Evolutionary conservation across 148 eudicot species (phyloP), one percentile per base, ranked within the genome.

Genomic region (Camellia sinensis): DNA sequence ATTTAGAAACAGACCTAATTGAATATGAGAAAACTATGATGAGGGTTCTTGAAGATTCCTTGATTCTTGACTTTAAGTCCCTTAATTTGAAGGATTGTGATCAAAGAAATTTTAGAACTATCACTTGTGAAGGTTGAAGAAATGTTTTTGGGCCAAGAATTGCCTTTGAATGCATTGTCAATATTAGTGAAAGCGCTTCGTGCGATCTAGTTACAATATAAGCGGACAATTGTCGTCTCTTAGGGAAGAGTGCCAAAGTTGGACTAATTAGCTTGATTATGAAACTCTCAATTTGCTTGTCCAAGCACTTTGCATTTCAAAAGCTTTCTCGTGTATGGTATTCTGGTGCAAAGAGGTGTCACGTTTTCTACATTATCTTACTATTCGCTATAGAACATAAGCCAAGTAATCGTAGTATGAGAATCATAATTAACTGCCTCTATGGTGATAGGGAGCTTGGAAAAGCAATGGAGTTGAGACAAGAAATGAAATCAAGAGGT

Each of bases 371-470:
- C 73, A 79, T 59, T 86, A 86, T 83, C 77, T 91, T 71, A 80
- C 66, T 14, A 59, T 56, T 56, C 88, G 21, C 69, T 22, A 75
- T 79, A 79, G 91, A 76, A 52, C 59, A 86, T 40, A 89, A 21
- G 61, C 92, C 94, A 22, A 87, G 84, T 84, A 89, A 86, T 69
- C 91, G 92, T 40, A 85, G 84, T 86, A 50, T 92, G 37, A 83
- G 94, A 77, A 83, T 71, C 77, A 87, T 87, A 17, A 86, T 87
- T 17, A 68, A 69, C 48, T 78, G 75, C 79, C 87, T 86, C 3
- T 85, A 88, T 75, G 64, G 65, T 48, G 53, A 53, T 13, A 90
- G 90, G 53, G 74, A 88, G 83, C 80, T 91, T 77, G 80, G 74
- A 76, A 77, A 85, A 79, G 91, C 91, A 54, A 75, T 93, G 79